Percentiles rank a stretch among this genome's conserved stretches.
Conservation (phyloP, 2,329 filamentous ascomycete species). For the Diplodia sapinea region DNA sequence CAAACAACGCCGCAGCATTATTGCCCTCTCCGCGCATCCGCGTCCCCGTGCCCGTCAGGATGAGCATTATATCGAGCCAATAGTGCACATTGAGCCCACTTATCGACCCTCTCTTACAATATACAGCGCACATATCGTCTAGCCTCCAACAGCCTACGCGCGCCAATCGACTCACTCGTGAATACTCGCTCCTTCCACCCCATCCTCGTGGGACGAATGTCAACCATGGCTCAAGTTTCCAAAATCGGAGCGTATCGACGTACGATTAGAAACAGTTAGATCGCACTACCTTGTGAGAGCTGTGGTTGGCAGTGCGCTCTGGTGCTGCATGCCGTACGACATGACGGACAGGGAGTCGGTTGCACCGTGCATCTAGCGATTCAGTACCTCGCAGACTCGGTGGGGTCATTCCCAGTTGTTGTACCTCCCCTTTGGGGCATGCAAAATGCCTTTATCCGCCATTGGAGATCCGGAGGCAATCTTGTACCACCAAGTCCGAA, state of each 20-base stretch:
- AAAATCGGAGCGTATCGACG: neutral
- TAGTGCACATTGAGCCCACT: neutral
- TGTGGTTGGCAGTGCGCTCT: conserved; percentile 5
- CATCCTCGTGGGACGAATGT: neutral
- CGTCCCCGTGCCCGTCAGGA: neutral
- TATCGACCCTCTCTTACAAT: neutral
- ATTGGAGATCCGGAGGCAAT: neutral
- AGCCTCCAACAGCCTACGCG: neutral
- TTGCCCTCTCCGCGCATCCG: neutral
- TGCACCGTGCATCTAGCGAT: conserved; percentile 18
- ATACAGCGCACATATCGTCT: neutral
- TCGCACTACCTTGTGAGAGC: conserved; percentile 18
- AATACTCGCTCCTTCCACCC: neutral
- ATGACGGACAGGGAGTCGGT: neutral
- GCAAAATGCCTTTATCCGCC: neutral
- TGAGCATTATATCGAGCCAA: neutral
- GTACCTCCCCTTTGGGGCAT: neutral
- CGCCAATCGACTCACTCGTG: neutral
- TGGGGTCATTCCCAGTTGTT: neutral
- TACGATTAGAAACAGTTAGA: conserved; percentile 8
- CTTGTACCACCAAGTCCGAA: neutral
- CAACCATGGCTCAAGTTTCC: neutral
- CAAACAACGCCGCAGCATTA: neutral
- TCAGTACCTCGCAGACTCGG: neutral
- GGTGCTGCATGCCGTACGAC: conserved; percentile 20